Evolutionary conservation across 1,284 basidiomycete species (phyloP), one percentile per base, ranked within the genome.

Genomic region (Pseudozyma tsukubaensis): DNA sequence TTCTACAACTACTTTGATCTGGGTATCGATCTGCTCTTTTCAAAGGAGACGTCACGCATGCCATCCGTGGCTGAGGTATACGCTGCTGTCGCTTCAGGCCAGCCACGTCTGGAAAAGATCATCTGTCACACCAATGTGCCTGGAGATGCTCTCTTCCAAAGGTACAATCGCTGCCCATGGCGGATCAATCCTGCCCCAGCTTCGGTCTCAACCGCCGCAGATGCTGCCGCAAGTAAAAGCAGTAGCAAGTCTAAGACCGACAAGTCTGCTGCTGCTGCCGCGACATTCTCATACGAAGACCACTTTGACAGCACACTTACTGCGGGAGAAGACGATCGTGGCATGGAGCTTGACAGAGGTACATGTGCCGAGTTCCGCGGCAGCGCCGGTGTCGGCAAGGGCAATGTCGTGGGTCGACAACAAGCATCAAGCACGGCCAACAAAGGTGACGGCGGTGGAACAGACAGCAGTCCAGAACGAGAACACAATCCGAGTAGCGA

Each of bases 1-100:
- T 76, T 76, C 50, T 76, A 69, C 70, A 76, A 76, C 60, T 76
- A 76, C 58, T 76, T 76, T 61, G 74, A 76, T 37, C 68, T 76
- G 3, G 74, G 74, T 16, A 59, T 76, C 36, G 74, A 76, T 55
- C 35, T 76, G 40, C 51, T 76, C 3, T 76, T 76, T 32, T 72
- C 73, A 2, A 61, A 50, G 37, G 48, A 69, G 43, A 50, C 52
- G 1, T 34, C 34, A 14, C 58, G 61, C 5, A 69, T 69, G 66
- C 52, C 55, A 10, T 58, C 57, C 24, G 48, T 59, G 16, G 58
- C 58, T 4, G 62, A 66, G 35, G 57, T 39, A 29, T 64, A 70
- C 34, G 43, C 44, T 35, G 72, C 71, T 3, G 45, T 37, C 1
- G 59, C 66, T 5, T 18, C 24, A 12, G 69, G 69, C 1, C 69